phyloP scores from a whole-genome alignment of 345 rosid species.

The Luvunga scandens region DNA sequence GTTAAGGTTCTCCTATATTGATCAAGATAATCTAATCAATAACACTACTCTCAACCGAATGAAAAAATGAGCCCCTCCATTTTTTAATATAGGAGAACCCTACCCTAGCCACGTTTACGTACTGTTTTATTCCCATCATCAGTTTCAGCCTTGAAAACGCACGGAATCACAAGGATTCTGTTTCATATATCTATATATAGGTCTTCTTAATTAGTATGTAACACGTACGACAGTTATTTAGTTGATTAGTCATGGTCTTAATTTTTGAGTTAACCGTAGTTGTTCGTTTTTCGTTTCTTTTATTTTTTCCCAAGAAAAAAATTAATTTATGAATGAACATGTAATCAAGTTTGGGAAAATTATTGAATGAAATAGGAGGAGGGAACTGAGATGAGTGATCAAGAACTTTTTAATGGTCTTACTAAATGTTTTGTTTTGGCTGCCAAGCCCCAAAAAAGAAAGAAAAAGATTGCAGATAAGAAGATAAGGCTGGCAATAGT shows the following conservation, averaged over 20 bases:
- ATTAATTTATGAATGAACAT: not conserved
- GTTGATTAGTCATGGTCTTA: conserved; percentile 7
- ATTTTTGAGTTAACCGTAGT: not conserved
- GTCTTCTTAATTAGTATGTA: no score
- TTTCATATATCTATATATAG: not conserved
- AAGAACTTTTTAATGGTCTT: not conserved
- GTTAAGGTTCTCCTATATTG: no score
- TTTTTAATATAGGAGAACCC: no score
- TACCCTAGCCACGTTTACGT: not conserved
- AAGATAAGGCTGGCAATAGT: conserved; percentile 24
- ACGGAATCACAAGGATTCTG: conserved; percentile 22
- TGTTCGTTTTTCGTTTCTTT: not conserved
- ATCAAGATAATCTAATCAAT: no score
- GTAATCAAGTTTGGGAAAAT: not conserved
- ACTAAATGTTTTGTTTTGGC: not conserved
- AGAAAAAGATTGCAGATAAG: conserved; percentile 20
- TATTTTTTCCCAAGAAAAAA: no score
- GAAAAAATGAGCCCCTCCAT: no score
- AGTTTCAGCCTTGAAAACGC: not conserved
- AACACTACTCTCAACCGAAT: no score
- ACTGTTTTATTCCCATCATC: not conserved
- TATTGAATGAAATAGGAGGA: conserved; percentile 2
- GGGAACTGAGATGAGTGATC: not conserved
- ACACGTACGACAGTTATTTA: not conserved
- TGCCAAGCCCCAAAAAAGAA: conserved; percentile 1